A percentile compares a stretch with the other conserved stretches of the same genome.
phyloP scores from a whole-genome alignment of 2,329 filamentous ascomycete species.

The Colletotrichum agaves region DNA sequence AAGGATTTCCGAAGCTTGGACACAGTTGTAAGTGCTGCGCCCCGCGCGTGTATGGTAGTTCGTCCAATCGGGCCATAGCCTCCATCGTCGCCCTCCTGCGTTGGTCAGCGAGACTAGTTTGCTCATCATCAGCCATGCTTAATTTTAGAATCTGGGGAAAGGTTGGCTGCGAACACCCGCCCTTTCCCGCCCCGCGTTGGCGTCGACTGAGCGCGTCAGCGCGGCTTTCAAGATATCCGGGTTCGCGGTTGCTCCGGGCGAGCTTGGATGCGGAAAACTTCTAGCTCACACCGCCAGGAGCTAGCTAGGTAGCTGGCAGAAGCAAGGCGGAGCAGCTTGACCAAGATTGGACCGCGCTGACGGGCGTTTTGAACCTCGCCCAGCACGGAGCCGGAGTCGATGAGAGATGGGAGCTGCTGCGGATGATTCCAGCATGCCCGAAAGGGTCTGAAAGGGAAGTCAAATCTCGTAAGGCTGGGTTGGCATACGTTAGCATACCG shows the following conservation, averaged over 20 bases:
- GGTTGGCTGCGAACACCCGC: not conserved
- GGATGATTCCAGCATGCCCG: not conserved
- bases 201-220: not conserved
- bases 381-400: not conserved
- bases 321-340: constrained; percentile 16
- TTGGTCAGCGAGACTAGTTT: not conserved
- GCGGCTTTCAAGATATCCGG: not conserved
- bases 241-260: constrained; percentile 2
- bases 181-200: not conserved
- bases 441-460: not conserved
- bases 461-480: constrained; percentile 3
- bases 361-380: not conserved
- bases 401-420: not conserved
- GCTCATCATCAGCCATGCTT: not conserved
- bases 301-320: not conserved
- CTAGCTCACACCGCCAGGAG: not conserved
- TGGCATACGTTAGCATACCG: not conserved
- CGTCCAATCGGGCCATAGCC: not conserved
- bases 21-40: not conserved
- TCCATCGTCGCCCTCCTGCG: not conserved
- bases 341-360: constrained; percentile 7
- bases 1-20: not conserved
- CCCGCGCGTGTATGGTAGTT: not conserved
- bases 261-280: not conserved
- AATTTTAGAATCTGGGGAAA: constrained; percentile 27